Conservation (phyloP, 108 stramenopile species). For the Cyclotella sp. region DNA sequence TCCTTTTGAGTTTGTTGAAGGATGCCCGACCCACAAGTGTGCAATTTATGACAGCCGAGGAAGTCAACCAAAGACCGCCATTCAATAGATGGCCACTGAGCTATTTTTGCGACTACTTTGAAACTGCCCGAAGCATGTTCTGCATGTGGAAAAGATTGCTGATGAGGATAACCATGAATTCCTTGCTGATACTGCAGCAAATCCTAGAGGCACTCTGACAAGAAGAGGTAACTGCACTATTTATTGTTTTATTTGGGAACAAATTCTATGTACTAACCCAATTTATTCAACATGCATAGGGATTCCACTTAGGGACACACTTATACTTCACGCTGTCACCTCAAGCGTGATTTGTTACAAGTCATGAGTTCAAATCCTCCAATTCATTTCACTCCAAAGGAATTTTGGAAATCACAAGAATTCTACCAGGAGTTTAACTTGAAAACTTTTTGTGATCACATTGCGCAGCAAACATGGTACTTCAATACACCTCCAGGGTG, state of each 20-base stretch:
- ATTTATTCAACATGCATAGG: neutral
- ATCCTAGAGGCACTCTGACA: neutral
- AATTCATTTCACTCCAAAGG: neutral
- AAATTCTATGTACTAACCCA: neutral
- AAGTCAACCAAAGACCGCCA: neutral
- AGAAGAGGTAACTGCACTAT: neutral
- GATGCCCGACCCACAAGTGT: neutral
- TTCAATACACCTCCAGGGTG: conserved; percentile 1
- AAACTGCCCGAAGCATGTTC: neutral
- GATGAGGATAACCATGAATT: neutral
- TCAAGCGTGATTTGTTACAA: conserved; percentile 1
- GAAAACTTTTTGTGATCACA: neutral
- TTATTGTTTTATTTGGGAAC: neutral
- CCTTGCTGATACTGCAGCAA: neutral
- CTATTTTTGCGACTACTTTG: neutral
- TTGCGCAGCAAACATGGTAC: neutral
- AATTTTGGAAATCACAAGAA: neutral
- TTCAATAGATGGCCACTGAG: neutral
- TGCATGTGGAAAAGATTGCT: neutral
- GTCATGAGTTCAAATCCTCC: neutral
- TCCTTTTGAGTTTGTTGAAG: neutral
- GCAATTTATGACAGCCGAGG: neutral
- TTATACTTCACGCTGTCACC: neutral
- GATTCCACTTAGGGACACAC: neutral
- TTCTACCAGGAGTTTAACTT: neutral